phyloP scores from a whole-genome alignment of 1,284 basidiomycete species.

The Phellopilus nigrolimitatus region DNA sequence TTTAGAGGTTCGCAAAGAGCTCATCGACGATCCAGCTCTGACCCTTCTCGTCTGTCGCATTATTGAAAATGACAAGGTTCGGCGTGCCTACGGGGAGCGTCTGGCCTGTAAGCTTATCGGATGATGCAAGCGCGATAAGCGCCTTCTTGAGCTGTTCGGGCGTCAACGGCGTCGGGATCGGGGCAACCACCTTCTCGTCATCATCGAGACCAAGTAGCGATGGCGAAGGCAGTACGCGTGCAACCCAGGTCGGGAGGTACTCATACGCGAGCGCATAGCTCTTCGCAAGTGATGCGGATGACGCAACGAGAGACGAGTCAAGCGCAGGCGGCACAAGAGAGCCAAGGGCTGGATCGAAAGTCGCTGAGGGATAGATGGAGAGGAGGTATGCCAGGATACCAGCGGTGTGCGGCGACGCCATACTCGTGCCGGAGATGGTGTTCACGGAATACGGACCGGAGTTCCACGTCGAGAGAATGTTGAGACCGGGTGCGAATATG shows the following conservation, averaged over 20 bases:
- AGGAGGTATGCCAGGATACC: constrained; percentile 83
- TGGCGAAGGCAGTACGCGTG: constrained; percentile 55
- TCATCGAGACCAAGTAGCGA: constrained; percentile 32
- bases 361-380: constrained; percentile 65
- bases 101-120: constrained; percentile 41
- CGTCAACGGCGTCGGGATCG: constrained; percentile 44
- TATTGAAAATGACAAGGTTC: constrained; percentile 81
- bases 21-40: constrained; percentile 15
- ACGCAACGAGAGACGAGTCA: constrained; percentile 7
- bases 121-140: constrained; percentile 56
- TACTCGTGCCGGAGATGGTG: constrained; percentile 72
- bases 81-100: constrained; percentile 49
- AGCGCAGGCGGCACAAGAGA: constrained; percentile 26
- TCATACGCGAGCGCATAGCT: constrained; percentile 52
- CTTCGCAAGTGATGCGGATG: constrained; percentile 29
- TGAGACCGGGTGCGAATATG: constrained; percentile 78
- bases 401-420: constrained; percentile 66
- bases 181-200: constrained; percentile 35
- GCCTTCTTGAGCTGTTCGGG: constrained; percentile 75
- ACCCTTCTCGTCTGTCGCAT: constrained; percentile 47
- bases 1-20: constrained; percentile 11
- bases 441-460: constrained; percentile 51
- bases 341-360: constrained; percentile 49
- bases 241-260: constrained; percentile 55
- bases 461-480: constrained; percentile 78